Percentiles rank a stretch among this genome's conserved stretches.
These are phyloP conservation scores for Senna siamea DNA, from an alignment of 306 rosid genomes.

Conservation along the genomic window DNA sequence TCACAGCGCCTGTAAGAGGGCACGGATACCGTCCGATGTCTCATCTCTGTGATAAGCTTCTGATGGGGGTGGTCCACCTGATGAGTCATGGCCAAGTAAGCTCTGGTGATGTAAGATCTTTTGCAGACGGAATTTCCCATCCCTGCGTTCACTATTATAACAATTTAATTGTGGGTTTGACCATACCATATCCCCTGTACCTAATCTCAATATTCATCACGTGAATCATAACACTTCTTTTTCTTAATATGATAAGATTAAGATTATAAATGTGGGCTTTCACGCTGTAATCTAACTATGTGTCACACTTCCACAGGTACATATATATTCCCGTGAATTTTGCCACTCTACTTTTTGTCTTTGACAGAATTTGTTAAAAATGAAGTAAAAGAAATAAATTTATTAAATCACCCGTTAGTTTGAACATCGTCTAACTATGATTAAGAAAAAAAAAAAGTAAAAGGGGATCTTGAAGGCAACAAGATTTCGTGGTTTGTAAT, in stretches of 20 bases:
- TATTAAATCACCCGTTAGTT: too few species aligned
- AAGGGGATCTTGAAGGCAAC: background rate
- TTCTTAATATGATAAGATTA: background rate
- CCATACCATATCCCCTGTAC: background rate
- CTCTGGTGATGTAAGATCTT: background rate
- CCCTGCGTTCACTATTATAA: background rate
- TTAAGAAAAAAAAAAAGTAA: too few species aligned
- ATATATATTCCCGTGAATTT: background rate
- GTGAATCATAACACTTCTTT: background rate
- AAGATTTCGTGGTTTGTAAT: background rate
- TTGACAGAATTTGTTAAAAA: too few species aligned
- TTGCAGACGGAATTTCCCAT: background rate
- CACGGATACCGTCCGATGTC: constrained; percentile 32
- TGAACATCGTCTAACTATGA: too few species aligned
- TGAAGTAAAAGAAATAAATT: too few species aligned
- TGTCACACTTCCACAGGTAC: background rate
- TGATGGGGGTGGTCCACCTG: constrained; percentile 8
- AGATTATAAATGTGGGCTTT: background rate
- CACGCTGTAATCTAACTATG: background rate
- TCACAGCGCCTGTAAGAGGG: background rate
- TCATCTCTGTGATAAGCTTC: background rate
- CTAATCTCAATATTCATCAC: background rate
- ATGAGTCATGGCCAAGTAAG: constrained; percentile 12
- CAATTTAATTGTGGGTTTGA: background rate
- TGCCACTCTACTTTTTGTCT: too few species aligned